These are phyloP conservation scores for Xylaria castorea DNA, from an alignment of 495 filamentous ascomycete species.

Conservation along the genomic window DNA sequence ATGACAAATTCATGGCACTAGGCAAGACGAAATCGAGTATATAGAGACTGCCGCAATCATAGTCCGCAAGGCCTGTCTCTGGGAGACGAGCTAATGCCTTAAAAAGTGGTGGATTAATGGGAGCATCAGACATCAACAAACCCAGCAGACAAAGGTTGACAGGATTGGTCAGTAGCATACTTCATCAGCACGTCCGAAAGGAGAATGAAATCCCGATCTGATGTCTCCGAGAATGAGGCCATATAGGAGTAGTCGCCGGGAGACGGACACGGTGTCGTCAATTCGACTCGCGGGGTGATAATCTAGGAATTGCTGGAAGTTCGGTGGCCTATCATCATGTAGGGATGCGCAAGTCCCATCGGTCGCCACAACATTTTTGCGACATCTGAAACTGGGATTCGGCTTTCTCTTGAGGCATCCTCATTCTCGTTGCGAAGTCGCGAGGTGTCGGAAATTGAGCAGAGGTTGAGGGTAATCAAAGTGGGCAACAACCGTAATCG, in stretches of 20 bases:
- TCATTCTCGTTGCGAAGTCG: slow-evolving; percentile 12
- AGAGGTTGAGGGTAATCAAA: slow-evolving; percentile 1
- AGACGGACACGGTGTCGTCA: neutral
- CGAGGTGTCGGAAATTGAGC: neutral
- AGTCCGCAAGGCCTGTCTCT: neutral
- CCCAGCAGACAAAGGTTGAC: neutral
- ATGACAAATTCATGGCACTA: slow-evolving; percentile 17
- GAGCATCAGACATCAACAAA: neutral
- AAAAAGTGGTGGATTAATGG: neutral
- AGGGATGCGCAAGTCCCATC: slow-evolving; percentile 6
- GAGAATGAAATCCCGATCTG: neutral
- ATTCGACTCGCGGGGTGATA: slow-evolving; percentile 11
- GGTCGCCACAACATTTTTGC: neutral
- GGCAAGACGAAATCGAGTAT: neutral
- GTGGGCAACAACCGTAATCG: neutral
- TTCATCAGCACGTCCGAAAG: neutral
- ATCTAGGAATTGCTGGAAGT: slow-evolving; percentile 2
- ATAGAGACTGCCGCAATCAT: neutral
- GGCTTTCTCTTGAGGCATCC: neutral
- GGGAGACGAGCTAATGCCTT: slow-evolving; percentile 4
- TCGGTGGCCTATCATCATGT: slow-evolving; percentile 5
- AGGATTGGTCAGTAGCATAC: slow-evolving; percentile 10
- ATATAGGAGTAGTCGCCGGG: neutral
- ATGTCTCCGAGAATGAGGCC: neutral
- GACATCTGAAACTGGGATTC: neutral